phyloP scores from a whole-genome alignment of 148 eudicot genomes.

The Arbutus unedo region DNA sequence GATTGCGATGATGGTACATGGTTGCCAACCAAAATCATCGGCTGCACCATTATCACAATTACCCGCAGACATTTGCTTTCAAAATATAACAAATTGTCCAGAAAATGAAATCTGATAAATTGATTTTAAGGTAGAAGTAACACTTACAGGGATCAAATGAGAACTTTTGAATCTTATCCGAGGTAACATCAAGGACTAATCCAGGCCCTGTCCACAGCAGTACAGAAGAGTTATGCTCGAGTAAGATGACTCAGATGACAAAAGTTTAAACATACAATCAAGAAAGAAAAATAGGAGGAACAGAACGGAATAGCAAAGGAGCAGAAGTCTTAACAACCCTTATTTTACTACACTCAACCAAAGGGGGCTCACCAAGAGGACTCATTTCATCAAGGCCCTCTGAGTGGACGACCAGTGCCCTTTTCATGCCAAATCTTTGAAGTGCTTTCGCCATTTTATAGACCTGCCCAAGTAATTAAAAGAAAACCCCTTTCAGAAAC shows the following conservation, averaged over 20 bases:
- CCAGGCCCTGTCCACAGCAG: conserved; percentile 66
- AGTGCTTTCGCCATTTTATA: conserved; percentile 89
- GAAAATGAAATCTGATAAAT: background rate
- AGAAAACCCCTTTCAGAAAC: background rate
- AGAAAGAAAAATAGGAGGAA: background rate
- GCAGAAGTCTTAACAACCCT: background rate
- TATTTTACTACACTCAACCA: background rate
- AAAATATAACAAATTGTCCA: background rate
- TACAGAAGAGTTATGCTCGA: background rate
- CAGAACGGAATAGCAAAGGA: background rate
- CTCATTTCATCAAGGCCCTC: conserved; percentile 97
- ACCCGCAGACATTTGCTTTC: background rate
- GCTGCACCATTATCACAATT: background rate
- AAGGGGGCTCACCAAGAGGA: conserved; percentile 61
- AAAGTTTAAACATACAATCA: background rate
- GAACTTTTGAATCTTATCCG: conserved; percentile 71
- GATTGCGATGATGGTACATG: background rate
- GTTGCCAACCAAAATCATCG: background rate
- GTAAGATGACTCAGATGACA: background rate
- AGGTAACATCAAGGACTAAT: conserved; percentile 73
- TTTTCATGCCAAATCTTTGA: conserved; percentile 94
- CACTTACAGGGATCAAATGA: conserved; percentile 87
- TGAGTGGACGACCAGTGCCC: conserved; percentile 92
- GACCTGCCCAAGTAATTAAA: conserved; percentile 42
- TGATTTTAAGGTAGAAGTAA: background rate